Evolutionary conservation across 2,329 filamentous ascomycete species (phyloP), one percentile per base, ranked within the genome.

Genomic region (Neopestalotiopsis sp.): DNA sequence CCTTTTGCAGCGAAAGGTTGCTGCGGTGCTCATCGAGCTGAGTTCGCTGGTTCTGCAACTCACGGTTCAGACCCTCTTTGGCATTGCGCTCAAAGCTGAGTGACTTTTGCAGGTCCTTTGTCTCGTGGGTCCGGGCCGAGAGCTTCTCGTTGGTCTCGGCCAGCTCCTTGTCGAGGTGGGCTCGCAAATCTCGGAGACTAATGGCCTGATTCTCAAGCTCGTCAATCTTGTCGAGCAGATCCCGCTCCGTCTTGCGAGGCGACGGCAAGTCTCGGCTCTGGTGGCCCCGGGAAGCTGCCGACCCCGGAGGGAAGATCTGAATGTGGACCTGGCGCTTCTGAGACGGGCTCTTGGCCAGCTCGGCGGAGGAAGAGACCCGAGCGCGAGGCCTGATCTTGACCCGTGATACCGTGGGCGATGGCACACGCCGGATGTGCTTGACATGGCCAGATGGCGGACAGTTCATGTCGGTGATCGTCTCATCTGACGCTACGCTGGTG

Each of bases 401-500:
- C 38, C 74, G 71, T 65, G 67, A 75, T 17, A 71, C 73, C 3
- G 74, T 70, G 10, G 72, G 71, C 10, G 72, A 42, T 13, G 72
- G 72, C 9, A 75, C 75, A 49, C 73, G 75, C 32, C 77, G 76
- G 10, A 76, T 72, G 69, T 78, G 77, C 67, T 76, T 77, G 24
- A 74, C 67, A 34, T 76, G 75, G 38, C 66, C 32, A 45, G 66
- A 65, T 13, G 71, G 73, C 61, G 72, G 74, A 7, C 71, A 66
- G 34, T 14, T 52, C 12, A 69, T 68, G 42, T 74, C 74, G 45
- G 68, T 71, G 42, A 73, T 67, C 2, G 70, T 67, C 24, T 72
- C 73, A 67, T 76, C 77, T 7, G 80, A 81, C 68, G 75, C 73
- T 49, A 81, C 78, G 30, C 78, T 81, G 6, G 80, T 81, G 40